Base-by-base conservation (phyloP, 805 yeast species). In the Ogataea wickerhamii region DNA sequence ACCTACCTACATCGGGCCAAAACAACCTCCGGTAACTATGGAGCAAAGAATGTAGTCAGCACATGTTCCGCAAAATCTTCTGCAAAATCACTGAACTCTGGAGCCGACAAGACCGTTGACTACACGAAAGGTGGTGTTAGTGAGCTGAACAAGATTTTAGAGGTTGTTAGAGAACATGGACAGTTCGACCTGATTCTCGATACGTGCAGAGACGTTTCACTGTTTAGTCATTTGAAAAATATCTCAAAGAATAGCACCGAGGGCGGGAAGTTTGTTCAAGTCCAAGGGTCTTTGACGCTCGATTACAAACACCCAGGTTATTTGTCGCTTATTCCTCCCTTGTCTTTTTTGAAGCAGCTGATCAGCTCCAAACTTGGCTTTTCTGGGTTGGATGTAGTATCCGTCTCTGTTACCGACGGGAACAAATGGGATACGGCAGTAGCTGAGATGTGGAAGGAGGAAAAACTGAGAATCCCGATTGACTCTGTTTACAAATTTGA, bases 151-250 rank as follows among this genome's bases (percentile, higher is more conserved):
- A 69, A 69, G 34, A 51, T 67, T 1, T 56, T 59, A 22, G 42
- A 48, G 7, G 38, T 49, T 22, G 55, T 58, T 4, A 56, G 41
- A 21, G 61, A 65, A 19, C 59, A 64, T 34, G 68, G 71, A 12
- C 64, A 71, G 44, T 84, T 78, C 49, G 87, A 82, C 52, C 53
- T 73, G 8, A 74, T 84, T 30, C 53, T 78, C 20, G 95, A 86
- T 61, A 70, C 81, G 37, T 76, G 74, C 36, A 89, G 95, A 26
- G 75, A 73, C 38, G 55, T 55, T 18, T 74, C 71, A 14, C 68
- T 80, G 16, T 66, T 77, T 37, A 55, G 64, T 3, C 56, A 68
- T 10, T 64, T 74, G 37, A 51, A 61, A 4, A 48, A 63, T 27
- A 63, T 68, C 16, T 60, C 83, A 44, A 73, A 74, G 47, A 68